Evolutionary conservation across 2,329 filamentous ascomycete species (phyloP), one percentile per base, ranked within the genome.

Genomic region (Acrocalymma vagum): DNA sequence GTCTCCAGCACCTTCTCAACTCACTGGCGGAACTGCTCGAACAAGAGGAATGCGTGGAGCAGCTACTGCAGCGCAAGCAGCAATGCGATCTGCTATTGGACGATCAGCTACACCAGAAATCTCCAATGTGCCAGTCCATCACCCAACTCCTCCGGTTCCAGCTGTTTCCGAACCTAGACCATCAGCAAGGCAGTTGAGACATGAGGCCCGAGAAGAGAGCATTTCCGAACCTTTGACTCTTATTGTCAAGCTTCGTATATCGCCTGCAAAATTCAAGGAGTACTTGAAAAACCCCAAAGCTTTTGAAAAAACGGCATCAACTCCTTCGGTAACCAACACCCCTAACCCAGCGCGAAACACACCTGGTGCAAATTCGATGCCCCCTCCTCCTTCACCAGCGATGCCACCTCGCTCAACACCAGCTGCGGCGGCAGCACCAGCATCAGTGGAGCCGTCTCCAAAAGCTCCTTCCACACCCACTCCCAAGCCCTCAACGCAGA

Each of bases 81-180:
- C 92, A 40, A 93, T 97, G 83, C 75, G 82, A 49, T 86, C 86
- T 23, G 87, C 89, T 51, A 73, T 79, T 29, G 77, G 75, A n/a
- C 86, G 94, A 46, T 96, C 93, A 21, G 89, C 92, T 65, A 97
- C 94, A 0, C 94, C 94, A 3, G 94, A 97, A 67, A 77, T 85
- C 8, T 80, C 78, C 29, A 72, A 77, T 38, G 75, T 80, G 10
- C 60, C 58, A 29, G 50, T 34, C 55, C 85, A 85, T 58, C 83
- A 88, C 58, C n/a, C n/a, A n/a, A n/a, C n/a, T n/a, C n/a, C n/a
- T n/a, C n/a, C n/a, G n/a, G n/a, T n/a, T n/a, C n/a, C n/a, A n/a
- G n/a, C n/a, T n/a, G n/a, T n/a, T n/a, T n/a, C n/a, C n/a, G 90
- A 96, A 67, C 82, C 87, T 1, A 78, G 91, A 58, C 84, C 81